Base-by-base conservation (phyloP, 1,284 basidiomycete genomes). In the Cryptococcus jaspeensis region DNA sequence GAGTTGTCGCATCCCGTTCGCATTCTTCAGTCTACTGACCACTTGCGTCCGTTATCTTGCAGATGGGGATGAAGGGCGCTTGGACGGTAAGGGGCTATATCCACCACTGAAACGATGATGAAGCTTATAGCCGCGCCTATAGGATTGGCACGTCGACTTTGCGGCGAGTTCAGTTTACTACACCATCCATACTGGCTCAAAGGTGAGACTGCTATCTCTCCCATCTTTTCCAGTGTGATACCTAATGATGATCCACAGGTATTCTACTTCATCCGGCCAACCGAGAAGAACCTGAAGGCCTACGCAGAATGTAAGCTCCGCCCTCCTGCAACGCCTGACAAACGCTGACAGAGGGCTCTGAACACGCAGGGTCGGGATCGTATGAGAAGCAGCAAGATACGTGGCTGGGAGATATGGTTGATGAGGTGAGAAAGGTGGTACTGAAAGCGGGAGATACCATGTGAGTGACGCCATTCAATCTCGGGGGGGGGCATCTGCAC, bases 61-160 rank as follows among this genome's bases (percentile, higher is more conserved):
- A 83, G 84, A 60, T 92, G 92, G 75, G 74, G 8, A 74, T 73
- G 64, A 72, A 70, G 55, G 76, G 75, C 11, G 71, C 73, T 36
- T 96, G 93, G 90, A 97, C 95, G 59, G 93, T 91, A 64, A 72
- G 85, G 32, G 15, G 28, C 28, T 32, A 32, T 32, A 5, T 32
- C 9, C 4, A 5, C 5, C 28, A 5, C 5, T 32, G 28, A 5
- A 9, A 32, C 9, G 9, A 32, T 4, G 5, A 4, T 5, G 28
- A 32, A 32, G 28, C 28, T 32, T 2, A 13, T 15, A 22, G 12
- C 5, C 50, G 50, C 36, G 45, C 5, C 11, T 38, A 6, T 66
- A 92, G 90, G 92, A 96, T 70, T 96, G 92, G 94, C 93, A 97
- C 71, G 81, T 96, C 59, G 94, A 97, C 77, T 96, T 97, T 74